A percentile compares a stretch with the other conserved stretches of the same genome.
Evolutionary conservation across 306 rosid genomes (phyloP).

Genomic region (Malus domestica): DNA sequence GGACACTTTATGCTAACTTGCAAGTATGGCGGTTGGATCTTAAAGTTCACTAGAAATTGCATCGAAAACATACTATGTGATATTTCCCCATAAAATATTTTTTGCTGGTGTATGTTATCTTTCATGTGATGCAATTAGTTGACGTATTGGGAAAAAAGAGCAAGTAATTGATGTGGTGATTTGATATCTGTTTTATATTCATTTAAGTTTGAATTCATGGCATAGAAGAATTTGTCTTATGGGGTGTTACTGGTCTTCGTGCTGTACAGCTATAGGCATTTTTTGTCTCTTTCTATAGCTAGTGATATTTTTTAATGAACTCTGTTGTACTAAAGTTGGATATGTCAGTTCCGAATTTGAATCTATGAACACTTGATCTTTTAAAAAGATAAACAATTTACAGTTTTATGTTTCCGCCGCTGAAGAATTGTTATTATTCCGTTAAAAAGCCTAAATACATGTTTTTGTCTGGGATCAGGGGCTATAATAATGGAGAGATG

Average conservation of each 20-base stretch:
- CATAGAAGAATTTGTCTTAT: neutral
- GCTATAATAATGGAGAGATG: conserved; percentile 18
- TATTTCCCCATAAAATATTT: neutral
- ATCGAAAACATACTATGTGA: neutral
- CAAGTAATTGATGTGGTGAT: neutral
- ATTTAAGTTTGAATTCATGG: neutral
- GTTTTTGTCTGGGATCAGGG: conserved; percentile 19
- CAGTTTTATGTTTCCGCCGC: neutral
- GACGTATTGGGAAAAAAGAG: neutral
- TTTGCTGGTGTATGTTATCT: neutral
- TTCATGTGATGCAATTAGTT: neutral
- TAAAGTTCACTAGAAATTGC: neutral
- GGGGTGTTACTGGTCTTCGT: neutral
- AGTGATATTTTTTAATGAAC: too few species aligned
- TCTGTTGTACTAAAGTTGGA: too few species aligned
- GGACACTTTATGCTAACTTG: neutral
- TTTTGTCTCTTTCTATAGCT: too few species aligned
- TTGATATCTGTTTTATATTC: neutral
- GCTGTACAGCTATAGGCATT: too few species aligned
- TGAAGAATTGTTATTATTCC: neutral
- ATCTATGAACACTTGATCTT: neutral
- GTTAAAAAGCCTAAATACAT: neutral
- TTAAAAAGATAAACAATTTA: neutral
- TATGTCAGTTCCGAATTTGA: too few species aligned
- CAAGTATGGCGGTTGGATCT: neutral